Base-by-base conservation (phyloP, 257 asterid genomes). In the Jasminum sambac region DNA sequence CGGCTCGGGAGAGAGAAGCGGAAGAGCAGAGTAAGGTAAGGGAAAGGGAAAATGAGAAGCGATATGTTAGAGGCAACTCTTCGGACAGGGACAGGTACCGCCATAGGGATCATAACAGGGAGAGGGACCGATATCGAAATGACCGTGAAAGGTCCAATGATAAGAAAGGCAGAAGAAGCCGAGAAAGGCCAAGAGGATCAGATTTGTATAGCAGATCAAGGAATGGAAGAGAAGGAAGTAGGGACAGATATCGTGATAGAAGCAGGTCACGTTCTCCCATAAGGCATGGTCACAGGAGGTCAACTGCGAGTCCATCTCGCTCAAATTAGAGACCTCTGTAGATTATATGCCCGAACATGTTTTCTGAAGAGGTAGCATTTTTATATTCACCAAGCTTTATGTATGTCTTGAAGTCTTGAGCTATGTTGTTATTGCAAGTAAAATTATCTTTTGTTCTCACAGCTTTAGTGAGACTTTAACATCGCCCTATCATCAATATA, bases 261-360 rank as follows among this genome's bases (percentile, higher is more conserved):
- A 88, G 95, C 82, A 85, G 94, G 81, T 95, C 99, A 21, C 89
- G 82, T 40, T 95, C 99, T 73, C 99, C 98, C 19, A 41, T 78
- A 60, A 81, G 86, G 81, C 88, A 80, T 42, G 78, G 92, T 74
- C 82, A 73, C 74, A 76, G 88, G 80, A 87, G 90, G 82, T 74
- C 84, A 75, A 81, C 96, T 66, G 79, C 90, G 84, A 91, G 96
- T 69, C 93, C 96, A 55, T 85, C 82, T 72, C 85, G 83, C 67
- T 81, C 80, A 46, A 74, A 78, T 81, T 88, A 83, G 85, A 73
- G 79, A 83, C 80, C 67, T 83, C 65, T 84, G 76, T 85, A 76
- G 81, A 67, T 79, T 75, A 81, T 75, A 81, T 82, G 72, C 83
- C 80, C 74, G 79, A 69, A 42, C 38, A 85, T 94, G 88, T 76